Percentiles rank a stretch among this genome's conserved stretches.
These are phyloP conservation scores for Corylus avellana DNA, from an alignment of 306 rosid genomes.

Conservation along the genomic window DNA sequence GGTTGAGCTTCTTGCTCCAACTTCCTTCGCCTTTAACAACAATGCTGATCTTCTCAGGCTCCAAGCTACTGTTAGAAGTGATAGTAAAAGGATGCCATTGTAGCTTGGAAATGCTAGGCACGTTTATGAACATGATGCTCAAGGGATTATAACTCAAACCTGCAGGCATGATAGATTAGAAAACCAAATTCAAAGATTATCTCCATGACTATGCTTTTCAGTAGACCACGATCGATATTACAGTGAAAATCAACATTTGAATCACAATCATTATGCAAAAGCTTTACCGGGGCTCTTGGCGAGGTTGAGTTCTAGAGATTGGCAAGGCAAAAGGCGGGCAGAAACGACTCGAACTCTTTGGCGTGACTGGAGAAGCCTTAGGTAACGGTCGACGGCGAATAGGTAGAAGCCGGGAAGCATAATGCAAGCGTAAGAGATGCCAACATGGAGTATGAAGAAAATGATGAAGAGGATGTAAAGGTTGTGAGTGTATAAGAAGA, in stretches of 20 bases:
- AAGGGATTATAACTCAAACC: constrained; percentile 70
- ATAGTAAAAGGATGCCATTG: constrained; percentile 94
- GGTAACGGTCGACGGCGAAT: constrained; percentile 70
- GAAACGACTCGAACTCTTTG: constrained; percentile 45
- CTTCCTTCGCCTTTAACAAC: constrained; percentile 69
- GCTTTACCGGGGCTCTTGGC: constrained; percentile 54
- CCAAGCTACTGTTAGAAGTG: constrained; percentile 68
- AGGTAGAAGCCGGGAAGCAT: constrained; percentile 85
- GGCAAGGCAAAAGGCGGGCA: constrained; percentile 60
- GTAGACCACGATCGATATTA: too few species aligned
- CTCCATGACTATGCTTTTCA: too few species aligned
- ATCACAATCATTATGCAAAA: neutral
- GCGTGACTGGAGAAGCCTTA: constrained; percentile 66
- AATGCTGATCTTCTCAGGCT: constrained; percentile 57
- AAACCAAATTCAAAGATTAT: neutral
- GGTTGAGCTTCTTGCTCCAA: constrained; percentile 69
- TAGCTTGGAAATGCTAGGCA: constrained; percentile 74
- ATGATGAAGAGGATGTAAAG: constrained; percentile 64
- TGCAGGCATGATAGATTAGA: constrained; percentile 15
- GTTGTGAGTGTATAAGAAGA: constrained; percentile 73
- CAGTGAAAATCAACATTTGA: too few species aligned
- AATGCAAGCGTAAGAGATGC: constrained; percentile 41
- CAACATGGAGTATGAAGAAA: constrained; percentile 76
- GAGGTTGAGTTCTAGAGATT: constrained; percentile 73
- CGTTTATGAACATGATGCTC: constrained; percentile 67